Conservation (phyloP, 2,329 filamentous ascomycete species). For the Epichloe glyceriae region DNA sequence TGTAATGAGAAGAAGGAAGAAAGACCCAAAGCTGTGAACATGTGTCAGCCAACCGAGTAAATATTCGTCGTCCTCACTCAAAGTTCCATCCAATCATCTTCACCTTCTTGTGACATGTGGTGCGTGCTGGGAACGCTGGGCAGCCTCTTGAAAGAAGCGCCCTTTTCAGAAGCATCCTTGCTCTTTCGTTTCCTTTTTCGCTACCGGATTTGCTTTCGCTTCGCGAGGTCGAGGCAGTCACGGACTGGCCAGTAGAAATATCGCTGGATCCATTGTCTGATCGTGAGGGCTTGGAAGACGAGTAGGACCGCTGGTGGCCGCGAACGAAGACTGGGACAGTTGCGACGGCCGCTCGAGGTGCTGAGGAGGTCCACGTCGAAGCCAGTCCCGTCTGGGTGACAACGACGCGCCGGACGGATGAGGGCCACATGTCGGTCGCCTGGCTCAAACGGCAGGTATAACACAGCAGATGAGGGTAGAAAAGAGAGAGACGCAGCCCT, state of each 20-base stretch:
- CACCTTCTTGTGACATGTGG: slow-evolving; percentile 56
- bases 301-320: slow-evolving; percentile 41
- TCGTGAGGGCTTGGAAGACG: slow-evolving; percentile 49
- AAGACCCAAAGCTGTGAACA: slow-evolving; percentile 59
- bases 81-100: slow-evolving; percentile 8
- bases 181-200: slow-evolving; percentile 46
- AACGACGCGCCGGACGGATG: slow-evolving; percentile 42
- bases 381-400: slow-evolving; percentile 31
- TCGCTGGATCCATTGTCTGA: slow-evolving; percentile 43
- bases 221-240: slow-evolving; percentile 33
- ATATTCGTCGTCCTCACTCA: background rate
- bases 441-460: slow-evolving; percentile 8
- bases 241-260: slow-evolving; percentile 34
- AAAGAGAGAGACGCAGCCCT: slow-evolving; percentile 8
- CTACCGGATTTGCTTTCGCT: slow-evolving; percentile 29
- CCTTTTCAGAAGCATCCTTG: slow-evolving; percentile 34
- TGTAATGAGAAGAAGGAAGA: slow-evolving; percentile 95
- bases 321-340: slow-evolving; percentile 23
- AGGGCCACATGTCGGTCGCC: slow-evolving; percentile 36
- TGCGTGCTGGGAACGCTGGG: slow-evolving; percentile 66
- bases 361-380: slow-evolving; percentile 28
- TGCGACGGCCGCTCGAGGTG: slow-evolving; percentile 25
- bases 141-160: slow-evolving; percentile 41
- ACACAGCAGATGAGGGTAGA: slow-evolving; percentile 5
- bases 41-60: background rate